These are phyloP conservation scores for Citrus reticulata DNA, from an alignment of 345 rosid species.

Conservation along the genomic window DNA sequence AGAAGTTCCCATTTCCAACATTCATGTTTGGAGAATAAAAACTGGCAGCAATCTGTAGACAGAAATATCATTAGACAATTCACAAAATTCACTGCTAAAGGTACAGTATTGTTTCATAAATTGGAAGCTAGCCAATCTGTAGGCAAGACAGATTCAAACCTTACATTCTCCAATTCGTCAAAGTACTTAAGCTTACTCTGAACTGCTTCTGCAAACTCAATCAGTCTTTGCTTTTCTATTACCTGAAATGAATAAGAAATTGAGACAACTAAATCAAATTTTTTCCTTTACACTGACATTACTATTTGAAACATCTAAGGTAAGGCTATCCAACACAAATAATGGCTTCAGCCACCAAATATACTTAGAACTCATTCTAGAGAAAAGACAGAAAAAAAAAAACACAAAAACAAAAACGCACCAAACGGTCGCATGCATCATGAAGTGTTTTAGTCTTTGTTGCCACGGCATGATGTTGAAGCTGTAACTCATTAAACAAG, in stretches of 20 bases:
- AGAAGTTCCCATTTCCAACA: slow-evolving; percentile 76
- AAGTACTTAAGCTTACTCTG: slow-evolving; percentile 90
- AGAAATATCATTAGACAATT: slow-evolving; percentile 13
- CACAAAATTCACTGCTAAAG: slow-evolving; percentile 1
- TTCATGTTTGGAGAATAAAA: slow-evolving; percentile 84
- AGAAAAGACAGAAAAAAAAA: background rate
- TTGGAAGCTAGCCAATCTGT: slow-evolving; percentile 11
- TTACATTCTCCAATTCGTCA: slow-evolving; percentile 99
- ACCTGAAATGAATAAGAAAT: slow-evolving; percentile 42
- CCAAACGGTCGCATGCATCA: slow-evolving; percentile 96
- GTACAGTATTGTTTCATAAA: background rate
- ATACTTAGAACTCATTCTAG: background rate
- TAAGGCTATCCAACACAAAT: background rate
- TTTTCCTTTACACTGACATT: background rate
- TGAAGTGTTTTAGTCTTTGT: slow-evolving; percentile 98
- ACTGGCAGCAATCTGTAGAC: slow-evolving; percentile 70
- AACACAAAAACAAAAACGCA: slow-evolving; percentile 13
- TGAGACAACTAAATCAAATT: slow-evolving; percentile 6
- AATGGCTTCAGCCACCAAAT: slow-evolving; percentile 3
- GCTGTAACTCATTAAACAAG: slow-evolving; percentile 74
- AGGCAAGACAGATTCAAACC: slow-evolving; percentile 55
- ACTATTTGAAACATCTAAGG: background rate
- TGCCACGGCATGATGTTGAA: slow-evolving; percentile 93
- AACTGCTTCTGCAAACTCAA: slow-evolving; percentile 92
- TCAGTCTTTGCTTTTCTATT: slow-evolving; percentile 80